These are phyloP conservation scores for Suzukiozyma palmioleophila DNA, from an alignment of 1,139 yeast genomes.

Conservation along the genomic window DNA sequence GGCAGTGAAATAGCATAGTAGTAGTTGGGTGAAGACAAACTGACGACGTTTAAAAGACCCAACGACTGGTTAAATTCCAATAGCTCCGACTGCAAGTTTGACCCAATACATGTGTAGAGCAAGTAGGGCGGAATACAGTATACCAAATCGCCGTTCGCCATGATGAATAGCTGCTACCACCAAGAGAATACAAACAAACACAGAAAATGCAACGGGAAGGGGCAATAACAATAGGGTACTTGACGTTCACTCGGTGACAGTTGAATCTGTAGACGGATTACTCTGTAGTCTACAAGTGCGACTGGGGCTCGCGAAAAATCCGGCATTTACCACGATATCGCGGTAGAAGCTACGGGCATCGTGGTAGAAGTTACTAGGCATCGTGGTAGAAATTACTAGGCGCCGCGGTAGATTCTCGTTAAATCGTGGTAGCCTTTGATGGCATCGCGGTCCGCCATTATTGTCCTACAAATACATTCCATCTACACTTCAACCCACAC, in stretches of 20 bases:
- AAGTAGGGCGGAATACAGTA: slow-evolving; percentile 45
- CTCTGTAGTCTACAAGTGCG: neutral
- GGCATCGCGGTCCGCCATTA: no score
- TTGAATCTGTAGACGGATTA: neutral
- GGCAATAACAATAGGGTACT: neutral
- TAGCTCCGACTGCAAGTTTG: slow-evolving; percentile 25
- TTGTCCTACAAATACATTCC: neutral
- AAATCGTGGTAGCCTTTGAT: no score
- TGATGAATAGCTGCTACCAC: neutral
- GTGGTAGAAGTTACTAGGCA: no score
- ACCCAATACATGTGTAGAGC: slow-evolving; percentile 35
- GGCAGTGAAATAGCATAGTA: slow-evolving; percentile 8
- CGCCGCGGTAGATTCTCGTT: no score
- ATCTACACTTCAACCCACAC: neutral
- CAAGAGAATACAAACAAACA: no score
- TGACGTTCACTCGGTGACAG: neutral
- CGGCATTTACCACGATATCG: no score
- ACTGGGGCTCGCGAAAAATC: no score
- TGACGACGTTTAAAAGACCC: slow-evolving; percentile 24
- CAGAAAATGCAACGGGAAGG: no score
- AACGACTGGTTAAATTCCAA: slow-evolving; percentile 20
- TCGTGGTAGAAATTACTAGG: no score
- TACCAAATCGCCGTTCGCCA: slow-evolving; percentile 12
- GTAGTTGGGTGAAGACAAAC: slow-evolving; percentile 22
- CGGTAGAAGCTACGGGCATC: no score